Base-by-base conservation (phyloP, 495 filamentous ascomycete species). In the Diplogelasinospora grovesii region DNA sequence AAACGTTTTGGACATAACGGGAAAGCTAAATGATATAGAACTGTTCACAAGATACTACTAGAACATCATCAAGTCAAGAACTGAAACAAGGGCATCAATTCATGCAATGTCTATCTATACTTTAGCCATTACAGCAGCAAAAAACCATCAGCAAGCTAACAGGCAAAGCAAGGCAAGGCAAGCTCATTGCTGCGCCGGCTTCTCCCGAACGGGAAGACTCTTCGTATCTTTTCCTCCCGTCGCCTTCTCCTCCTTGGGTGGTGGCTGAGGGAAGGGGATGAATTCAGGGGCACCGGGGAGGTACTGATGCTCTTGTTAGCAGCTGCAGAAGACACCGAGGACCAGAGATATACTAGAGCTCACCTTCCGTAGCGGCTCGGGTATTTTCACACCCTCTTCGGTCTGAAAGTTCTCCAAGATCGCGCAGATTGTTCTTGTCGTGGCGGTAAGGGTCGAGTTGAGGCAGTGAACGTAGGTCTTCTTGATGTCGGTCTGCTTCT, bases 331-430 rank as follows among this genome's bases (percentile, higher is more conserved):
- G 10, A 4, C 22, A 18, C 14, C 18, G 4, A 5, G 8, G 4
- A 18, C n/a, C 13, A 18, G 15, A 2, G 16, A n/a, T 20, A 15
- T 16, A n/a, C 1, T 2, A 19, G 1, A 18, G 1, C 45, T 28
- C 46, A 55, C 49, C 52, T 57, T 93, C 31, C 86, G 76, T 32
- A 98, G 73, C 25, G 83, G 81, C 65, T 90, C 81, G 1, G 93
- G 92, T 36, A 97, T 85, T 31, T 74, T 77, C 49, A 95, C 74
- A 35, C 90, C 90, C 78, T 90, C 80, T 51, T 92, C 81, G 2
- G 78, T 87, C 68, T 98, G 92, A 63, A 86, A 97, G 68, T 97
- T 98, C 66, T 98, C 93, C 30, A 98, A 75, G 15, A 97, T 68
- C 54, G 90, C 95, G 72, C 92, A 98, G 19, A 97, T 73, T 15